Evolutionary conservation across 305 asterid genomes (phyloP), one percentile per base, ranked within the genome.

Genomic region (Fraxinus angustifolia): DNA sequence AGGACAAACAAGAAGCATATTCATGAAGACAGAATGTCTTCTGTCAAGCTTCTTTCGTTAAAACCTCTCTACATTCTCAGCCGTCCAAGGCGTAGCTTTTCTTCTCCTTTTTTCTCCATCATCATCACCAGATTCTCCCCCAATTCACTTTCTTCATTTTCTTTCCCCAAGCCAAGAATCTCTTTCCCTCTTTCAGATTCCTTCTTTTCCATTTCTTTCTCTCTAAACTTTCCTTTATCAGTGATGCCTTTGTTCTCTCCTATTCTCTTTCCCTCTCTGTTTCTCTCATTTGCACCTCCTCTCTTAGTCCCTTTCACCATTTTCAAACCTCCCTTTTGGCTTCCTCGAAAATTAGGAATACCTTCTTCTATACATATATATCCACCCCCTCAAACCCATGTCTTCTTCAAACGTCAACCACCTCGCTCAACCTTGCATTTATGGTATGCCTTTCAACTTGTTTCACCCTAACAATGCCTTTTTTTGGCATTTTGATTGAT

Each of bases 111-210:
- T 35, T 74, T 71, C 38, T 50, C 79, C 76, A 71, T 34, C 78
- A 28, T 82, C 74, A 82, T 88, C 90, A 84, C 40, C 85, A 91
- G 91, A 87, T 90, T 91, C 91, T 88, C 84, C 17, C 36, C 85
- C 76, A 87, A 53, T 78, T 74, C 78, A 79, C 89, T 86, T 87
- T 82, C 87, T 85, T 86, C 85, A 85, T 86, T 88, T 89, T 91
- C 90, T 91, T 92, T 89, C 85, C 87, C 88, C 93, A 95, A 95
- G 97, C 97, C 93, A 95, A 95, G 98, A 93, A 92, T 95, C 94
- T 91, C 95, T 90, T 87, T 82, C 91, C 83, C 87, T 79, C 87
- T 76, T 92, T 87, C 80, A 87, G 87, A 90, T 91, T 93, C 97
- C 87, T 78, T 87, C 85, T 84, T 85, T 82, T 65, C 58, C 76